phyloP scores from a whole-genome alignment of 768 basidiomycete species.

The Dacryopinax primogenitus region DNA sequence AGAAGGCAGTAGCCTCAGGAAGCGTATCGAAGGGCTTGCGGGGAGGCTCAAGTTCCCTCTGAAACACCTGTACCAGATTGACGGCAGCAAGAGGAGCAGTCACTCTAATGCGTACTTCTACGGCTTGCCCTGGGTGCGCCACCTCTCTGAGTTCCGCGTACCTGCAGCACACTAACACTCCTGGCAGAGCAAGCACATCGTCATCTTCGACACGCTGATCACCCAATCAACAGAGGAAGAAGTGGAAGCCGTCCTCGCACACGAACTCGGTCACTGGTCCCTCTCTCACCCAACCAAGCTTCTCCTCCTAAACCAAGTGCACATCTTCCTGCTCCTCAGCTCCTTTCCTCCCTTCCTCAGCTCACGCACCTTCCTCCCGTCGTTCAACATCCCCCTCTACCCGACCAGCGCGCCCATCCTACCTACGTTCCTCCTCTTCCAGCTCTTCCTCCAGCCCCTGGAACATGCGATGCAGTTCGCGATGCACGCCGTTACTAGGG shows the following conservation, averaged over 20 bases:
- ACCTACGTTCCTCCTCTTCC: constrained; percentile 77
- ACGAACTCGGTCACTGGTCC: constrained; percentile 96
- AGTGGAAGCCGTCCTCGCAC: constrained; percentile 94
- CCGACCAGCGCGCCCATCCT: constrained; percentile 40
- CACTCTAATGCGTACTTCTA: constrained; percentile 99
- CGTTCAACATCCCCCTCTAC: constrained; percentile 69
- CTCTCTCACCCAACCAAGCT: constrained; percentile 82
- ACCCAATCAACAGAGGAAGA: constrained; percentile 80
- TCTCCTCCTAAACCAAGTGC: constrained; percentile 70
- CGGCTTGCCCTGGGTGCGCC: constrained; percentile 75
- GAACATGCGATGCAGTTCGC: constrained; percentile 58
- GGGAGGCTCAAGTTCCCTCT: constrained; percentile 79
- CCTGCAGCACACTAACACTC: neutral
- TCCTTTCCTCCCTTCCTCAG: constrained; percentile 83
- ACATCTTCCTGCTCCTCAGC: constrained; percentile 74
- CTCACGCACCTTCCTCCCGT: constrained; percentile 59
- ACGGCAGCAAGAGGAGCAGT: constrained; percentile 88
- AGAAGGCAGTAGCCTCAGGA: constrained; percentile 54
- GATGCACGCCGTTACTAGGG: constrained; percentile 71
- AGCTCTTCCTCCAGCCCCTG: constrained; percentile 73
- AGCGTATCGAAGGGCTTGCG: constrained; percentile 65
- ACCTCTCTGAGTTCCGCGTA: neutral
- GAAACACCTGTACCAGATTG: constrained; percentile 90
- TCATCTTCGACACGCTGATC: constrained; percentile 95
- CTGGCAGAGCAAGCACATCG: constrained; percentile 73